Percentiles rank a stretch among this genome's conserved stretches.
Conservation (phyloP, 768 basidiomycete genomes). For the Boletus sp. region DNA sequence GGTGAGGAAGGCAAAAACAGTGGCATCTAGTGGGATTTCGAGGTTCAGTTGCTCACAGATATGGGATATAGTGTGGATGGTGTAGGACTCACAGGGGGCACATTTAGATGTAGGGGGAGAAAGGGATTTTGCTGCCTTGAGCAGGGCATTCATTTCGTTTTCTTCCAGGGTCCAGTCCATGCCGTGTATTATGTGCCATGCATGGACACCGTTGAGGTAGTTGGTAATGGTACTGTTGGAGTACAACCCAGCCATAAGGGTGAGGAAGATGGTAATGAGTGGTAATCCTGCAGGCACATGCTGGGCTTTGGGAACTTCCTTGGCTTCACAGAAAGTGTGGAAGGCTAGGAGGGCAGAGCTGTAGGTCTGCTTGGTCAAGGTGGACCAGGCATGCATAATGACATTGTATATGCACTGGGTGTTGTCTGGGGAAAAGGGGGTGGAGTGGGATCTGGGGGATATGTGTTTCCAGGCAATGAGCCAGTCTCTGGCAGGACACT, state of each 20-base stretch:
- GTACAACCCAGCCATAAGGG: not conserved
- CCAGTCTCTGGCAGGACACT: too few relatives aligned
- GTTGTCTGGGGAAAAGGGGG: not conserved
- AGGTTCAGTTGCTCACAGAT: not conserved
- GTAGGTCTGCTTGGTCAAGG: not conserved
- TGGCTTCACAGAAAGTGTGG: not conserved
- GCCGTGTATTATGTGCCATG: not conserved
- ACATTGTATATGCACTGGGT: not conserved
- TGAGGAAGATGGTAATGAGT: constrained; percentile 10
- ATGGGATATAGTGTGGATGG: not conserved
- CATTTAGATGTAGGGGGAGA: constrained; percentile 5
- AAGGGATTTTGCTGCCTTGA: constrained; percentile 13
- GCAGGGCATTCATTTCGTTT: constrained; percentile 8
- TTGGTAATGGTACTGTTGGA: constrained; percentile 10
- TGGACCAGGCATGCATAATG: not conserved
- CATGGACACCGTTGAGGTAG: not conserved
- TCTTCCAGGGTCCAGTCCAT: not conserved
- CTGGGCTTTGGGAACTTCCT: constrained; percentile 1
- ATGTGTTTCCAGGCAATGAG: too few relatives aligned
- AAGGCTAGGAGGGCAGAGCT: not conserved
- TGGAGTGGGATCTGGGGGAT: too few relatives aligned
- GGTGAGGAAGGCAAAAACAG: constrained; percentile 38
- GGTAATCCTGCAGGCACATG: not conserved
- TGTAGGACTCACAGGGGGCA: constrained; percentile 6
- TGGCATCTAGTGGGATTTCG: constrained; percentile 29